These are phyloP conservation scores for Conticribra weissflogii DNA, from an alignment of 108 stramenopile genomes.

Conservation along the genomic window DNA sequence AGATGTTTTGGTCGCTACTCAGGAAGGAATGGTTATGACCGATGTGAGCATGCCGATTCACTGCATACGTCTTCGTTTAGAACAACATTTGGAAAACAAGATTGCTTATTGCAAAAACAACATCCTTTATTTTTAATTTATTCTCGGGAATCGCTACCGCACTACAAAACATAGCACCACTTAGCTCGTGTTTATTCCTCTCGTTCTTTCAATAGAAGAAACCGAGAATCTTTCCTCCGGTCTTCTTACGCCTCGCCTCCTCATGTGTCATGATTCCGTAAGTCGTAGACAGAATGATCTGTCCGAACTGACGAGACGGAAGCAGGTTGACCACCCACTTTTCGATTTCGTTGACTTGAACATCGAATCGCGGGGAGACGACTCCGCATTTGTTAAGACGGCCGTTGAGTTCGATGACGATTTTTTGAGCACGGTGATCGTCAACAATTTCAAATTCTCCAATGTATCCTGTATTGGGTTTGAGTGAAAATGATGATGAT, in stretches of 20 bases:
- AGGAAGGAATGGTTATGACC: no score
- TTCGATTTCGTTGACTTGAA: constrained; percentile 90
- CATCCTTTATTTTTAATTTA: no score
- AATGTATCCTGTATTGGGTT: constrained; percentile 91
- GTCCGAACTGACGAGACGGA: constrained; percentile 99
- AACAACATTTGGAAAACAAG: no score
- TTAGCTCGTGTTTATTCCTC: no score
- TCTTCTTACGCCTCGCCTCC: constrained; percentile 99
- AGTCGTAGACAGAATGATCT: constrained; percentile 96
- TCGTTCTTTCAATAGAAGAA: constrained; percentile 93
- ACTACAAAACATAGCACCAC: no score
- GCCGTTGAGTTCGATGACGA: constrained; percentile 96
- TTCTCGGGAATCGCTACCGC: no score
- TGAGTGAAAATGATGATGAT: constrained; percentile 18
- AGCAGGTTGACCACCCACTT: constrained; percentile 98
- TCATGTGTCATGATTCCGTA: constrained; percentile 99
- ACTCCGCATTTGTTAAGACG: constrained; percentile 99
- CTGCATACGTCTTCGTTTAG: no score
- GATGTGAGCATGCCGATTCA: no score
- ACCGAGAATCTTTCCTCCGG: constrained; percentile 99
- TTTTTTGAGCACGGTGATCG: constrained; percentile 99
- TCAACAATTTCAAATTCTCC: constrained; percentile 99
- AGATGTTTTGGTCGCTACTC: no score
- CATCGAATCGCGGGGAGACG: constrained; percentile 98
- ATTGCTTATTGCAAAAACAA: no score